A percentile compares a stretch with the other conserved stretches of the same genome.
phyloP scores from a whole-genome alignment of 805 yeast species.

The Grigorovia humatica region DNA sequence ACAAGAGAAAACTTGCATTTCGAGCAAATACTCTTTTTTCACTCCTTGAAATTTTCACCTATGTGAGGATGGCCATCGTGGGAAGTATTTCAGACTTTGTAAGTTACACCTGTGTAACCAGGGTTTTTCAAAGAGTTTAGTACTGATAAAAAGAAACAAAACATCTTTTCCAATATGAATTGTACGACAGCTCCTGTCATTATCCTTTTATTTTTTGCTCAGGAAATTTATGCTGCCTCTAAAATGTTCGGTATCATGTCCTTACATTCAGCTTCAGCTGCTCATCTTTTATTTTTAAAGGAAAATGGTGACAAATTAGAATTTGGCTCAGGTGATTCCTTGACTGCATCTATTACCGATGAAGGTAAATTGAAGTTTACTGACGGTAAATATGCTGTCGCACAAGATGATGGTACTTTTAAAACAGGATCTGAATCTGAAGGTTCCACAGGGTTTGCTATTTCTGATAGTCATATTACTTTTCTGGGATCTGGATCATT shows the following conservation, averaged over 20 bases:
- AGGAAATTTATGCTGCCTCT: slow-evolving; percentile 27
- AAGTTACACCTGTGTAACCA: no score
- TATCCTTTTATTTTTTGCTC: slow-evolving; percentile 16
- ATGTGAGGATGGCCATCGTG: no score
- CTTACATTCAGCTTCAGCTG: slow-evolving; percentile 29
- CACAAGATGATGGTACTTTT: slow-evolving; percentile 15
- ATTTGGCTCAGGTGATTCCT: slow-evolving; percentile 8
- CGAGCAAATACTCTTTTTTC: no score
- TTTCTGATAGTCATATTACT: slow-evolving; percentile 30
- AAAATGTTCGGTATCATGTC: slow-evolving; percentile 28
- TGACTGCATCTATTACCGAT: slow-evolving; percentile 23
- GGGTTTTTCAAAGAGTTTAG: no score
- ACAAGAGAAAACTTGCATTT: no score
- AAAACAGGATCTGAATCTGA: slow-evolving; percentile 12
- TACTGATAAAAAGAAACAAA: background rate
- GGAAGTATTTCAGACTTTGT: no score
- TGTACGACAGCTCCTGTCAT: slow-evolving; percentile 9
- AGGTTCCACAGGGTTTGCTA: slow-evolving; percentile 30
- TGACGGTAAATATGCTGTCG: slow-evolving; percentile 26
- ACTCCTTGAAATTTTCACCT: no score
- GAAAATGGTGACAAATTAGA: slow-evolving; percentile 12
- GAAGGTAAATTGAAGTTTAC: slow-evolving; percentile 24
- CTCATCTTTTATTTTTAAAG: slow-evolving; percentile 1
- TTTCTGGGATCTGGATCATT: slow-evolving; percentile 29
- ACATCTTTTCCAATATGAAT: background rate